A percentile compares a stretch with the other conserved stretches of the same genome.
phyloP scores from a whole-genome alignment of 176 grass and related monocot genomes.

The Eleusine indica region DNA sequence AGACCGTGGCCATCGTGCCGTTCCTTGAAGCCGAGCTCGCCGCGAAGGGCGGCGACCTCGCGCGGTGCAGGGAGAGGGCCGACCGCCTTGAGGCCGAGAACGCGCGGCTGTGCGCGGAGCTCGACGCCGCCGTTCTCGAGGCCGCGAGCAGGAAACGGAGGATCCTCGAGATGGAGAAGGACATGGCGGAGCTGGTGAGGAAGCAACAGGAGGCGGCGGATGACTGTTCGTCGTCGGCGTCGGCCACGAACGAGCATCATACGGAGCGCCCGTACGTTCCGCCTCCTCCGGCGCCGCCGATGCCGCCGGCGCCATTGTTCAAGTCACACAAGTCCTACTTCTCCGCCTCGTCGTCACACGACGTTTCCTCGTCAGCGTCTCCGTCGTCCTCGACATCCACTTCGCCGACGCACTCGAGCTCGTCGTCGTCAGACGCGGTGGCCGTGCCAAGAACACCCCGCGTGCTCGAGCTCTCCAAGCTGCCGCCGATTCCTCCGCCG shows the following conservation, averaged over 20 bases:
- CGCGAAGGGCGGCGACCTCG: constrained; percentile 61
- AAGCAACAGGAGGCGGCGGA: constrained; percentile 45
- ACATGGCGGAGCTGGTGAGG: constrained; percentile 64
- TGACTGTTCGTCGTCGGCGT: constrained; percentile 83
- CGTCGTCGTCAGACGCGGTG: constrained; percentile 58
- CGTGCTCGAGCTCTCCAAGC: constrained; percentile 49
- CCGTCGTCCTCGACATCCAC: constrained; percentile 58
- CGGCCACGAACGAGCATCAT: constrained; percentile 39
- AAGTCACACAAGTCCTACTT: constrained; percentile 51
- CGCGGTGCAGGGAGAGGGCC: constrained; percentile 49
- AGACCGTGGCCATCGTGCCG: constrained; percentile 88
- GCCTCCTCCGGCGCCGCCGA: constrained; percentile 20
- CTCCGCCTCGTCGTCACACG: constrained; percentile 34
- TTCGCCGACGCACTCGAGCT: constrained; percentile 42
- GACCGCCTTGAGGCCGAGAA: constrained; percentile 74
- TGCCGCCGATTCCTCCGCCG: constrained; percentile 87
- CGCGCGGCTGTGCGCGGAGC: constrained; percentile 58
- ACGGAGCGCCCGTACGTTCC: constrained; percentile 25
- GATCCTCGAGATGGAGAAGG: constrained; percentile 66
- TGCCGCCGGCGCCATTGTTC: constrained; percentile 43
- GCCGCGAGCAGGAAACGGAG: constrained; percentile 61
- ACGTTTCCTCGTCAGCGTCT: constrained; percentile 49
- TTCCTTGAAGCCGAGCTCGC: constrained; percentile 85
- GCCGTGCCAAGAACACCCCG: constrained; percentile 37
- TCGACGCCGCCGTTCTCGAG: constrained; percentile 56